Evolutionary conservation across 805 yeast genomes (phyloP).

Genomic region (Metschnikowia colocasiae): DNA sequence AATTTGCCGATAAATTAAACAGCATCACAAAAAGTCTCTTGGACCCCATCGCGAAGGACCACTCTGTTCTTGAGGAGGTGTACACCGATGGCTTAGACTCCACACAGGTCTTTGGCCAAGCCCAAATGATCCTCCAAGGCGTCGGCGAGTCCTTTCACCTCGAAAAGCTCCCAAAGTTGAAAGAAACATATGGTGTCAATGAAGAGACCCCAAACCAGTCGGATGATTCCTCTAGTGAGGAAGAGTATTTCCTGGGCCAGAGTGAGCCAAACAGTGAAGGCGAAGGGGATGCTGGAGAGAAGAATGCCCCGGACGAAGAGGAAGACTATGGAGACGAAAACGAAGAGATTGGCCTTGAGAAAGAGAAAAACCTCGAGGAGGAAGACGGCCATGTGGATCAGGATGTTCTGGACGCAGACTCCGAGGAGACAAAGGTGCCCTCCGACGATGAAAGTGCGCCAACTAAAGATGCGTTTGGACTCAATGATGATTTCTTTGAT

Average conservation of each 20-base stretch:
- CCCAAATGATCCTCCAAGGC: constrained; percentile 77
- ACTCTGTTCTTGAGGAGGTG: constrained; percentile 74
- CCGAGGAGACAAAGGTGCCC: constrained; percentile 13
- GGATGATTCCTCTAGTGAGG: constrained; percentile 4
- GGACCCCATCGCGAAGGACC: constrained; percentile 54
- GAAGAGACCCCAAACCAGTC: constrained; percentile 3
- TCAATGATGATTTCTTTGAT: constrained; percentile 81
- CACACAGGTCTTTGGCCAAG: constrained; percentile 91
- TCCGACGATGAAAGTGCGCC: constrained; percentile 10
- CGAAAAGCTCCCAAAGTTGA: constrained; percentile 52
- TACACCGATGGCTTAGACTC: constrained; percentile 85
- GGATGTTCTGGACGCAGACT: constrained; percentile 17
- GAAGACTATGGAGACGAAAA: constrained; percentile 4
- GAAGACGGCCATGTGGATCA: neutral
- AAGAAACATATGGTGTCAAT: constrained; percentile 26
- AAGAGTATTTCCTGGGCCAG: constrained; percentile 16
- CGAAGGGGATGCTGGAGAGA: constrained; percentile 6
- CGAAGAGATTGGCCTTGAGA: too few species aligned
- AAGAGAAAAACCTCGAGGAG: constrained; percentile 13
- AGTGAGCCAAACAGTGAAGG: constrained; percentile 8
- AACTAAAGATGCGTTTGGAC: constrained; percentile 53
- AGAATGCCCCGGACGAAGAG: constrained; percentile 19
- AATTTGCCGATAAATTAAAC: constrained; percentile 22
- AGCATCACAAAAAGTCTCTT: constrained; percentile 45
- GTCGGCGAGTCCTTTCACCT: constrained; percentile 62